Base-by-base conservation (phyloP, 257 asterid genomes). In the Leonotis leonurus region DNA sequence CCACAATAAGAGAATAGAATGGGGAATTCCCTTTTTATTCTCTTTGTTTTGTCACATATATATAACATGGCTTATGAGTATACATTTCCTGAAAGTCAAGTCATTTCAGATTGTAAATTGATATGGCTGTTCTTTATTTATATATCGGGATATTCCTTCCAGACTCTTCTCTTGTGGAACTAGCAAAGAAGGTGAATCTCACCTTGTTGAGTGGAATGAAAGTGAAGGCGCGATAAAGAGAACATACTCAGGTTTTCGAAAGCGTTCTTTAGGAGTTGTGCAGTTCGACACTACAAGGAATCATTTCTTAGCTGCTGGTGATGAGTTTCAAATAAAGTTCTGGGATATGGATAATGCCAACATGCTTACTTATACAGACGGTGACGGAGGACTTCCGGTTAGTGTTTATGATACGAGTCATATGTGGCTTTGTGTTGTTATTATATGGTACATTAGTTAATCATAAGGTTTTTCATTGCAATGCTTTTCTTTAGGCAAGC, bases 171-270 rank as follows among this genome's bases (percentile, higher is more conserved):
- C 98, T 54, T 91, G 98, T 73, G 96, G 98, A 56, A 90, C 98
- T 24, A 86, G 98, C 87, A 91, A 91, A 84, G 98, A 91, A 50
- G 98, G 98, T 24, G 97, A 91, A 73, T 91, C 98, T n/a, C 90
- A 84, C 76, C 90, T 91, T 3, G 98, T 91, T 72, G 98, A 91
- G 76, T 91, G 98, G 98, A 91, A 91, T 71, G 98, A 91, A 83
- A 91, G 95, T 74, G 98, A 91, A 80, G 97, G 98, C 59, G 95
- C 95, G 43, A 86, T 88, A 66, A 91, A 84, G 82, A 84, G 98
- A 79, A 80, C 97, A 3, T 91, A 82, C 65, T 67, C 88, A 41
- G 98, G 98, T 61, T 88, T 91, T 59, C 78, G 95, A 46, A 91
- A 91, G 67, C 90, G 86, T 68, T 86, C 98, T 45, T 70, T 85